Base-by-base conservation (phyloP, 352 stramenopile species). In the Phytophthora cryptogea region DNA sequence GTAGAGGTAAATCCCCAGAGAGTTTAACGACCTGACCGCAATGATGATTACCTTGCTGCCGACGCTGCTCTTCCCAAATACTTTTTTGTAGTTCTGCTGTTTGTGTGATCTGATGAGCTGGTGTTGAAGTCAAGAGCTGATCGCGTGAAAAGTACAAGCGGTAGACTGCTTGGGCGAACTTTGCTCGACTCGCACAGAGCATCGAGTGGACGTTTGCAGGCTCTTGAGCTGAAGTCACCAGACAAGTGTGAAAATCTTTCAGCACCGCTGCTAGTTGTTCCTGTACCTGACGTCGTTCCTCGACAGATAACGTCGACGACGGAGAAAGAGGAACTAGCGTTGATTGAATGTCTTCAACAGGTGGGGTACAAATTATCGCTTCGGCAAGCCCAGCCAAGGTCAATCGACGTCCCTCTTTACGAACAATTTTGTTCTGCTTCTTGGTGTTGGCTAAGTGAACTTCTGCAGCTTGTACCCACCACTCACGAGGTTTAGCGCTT, bases 1-100 rank as follows among this genome's bases (percentile, higher is more conserved):
- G 1, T 23, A 2, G 20, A 23, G 20, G 20, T 23, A 23, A 23
- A 23, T 2, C 2, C 20, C 20, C 20, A 23, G 20, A 23, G 20
- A 23, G 20, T 23, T 23, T 23, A 2, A 23, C 20, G 20, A 3
- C 20, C 20, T 23, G 20, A 23, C 20, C 20, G 2, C 32, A 37
- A n/a, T 37, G 32, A 66, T 45, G 23, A 66, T 62, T 56, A 44
- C 66, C n/a, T 65, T 63, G 45, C 4, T 39, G 17, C 4, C 54
- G 23, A 23, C 54, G 54, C 30, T 63, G 54, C n/a, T 51, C 36
- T 13, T 63, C 39, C 54, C 54, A 63, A 3, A 41, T 1, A 13
- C n/a, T 44, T 30, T 8, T 56, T 39, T 63, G 54, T 5, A 63
- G 8, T 26, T 63, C 36, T 14, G 45, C 37, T 27, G 16, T 45